Percentiles rank a stretch among this genome's conserved stretches.
phyloP scores from a whole-genome alignment of 2,329 filamentous ascomycete genomes.

The Trichoderma sp. region DNA sequence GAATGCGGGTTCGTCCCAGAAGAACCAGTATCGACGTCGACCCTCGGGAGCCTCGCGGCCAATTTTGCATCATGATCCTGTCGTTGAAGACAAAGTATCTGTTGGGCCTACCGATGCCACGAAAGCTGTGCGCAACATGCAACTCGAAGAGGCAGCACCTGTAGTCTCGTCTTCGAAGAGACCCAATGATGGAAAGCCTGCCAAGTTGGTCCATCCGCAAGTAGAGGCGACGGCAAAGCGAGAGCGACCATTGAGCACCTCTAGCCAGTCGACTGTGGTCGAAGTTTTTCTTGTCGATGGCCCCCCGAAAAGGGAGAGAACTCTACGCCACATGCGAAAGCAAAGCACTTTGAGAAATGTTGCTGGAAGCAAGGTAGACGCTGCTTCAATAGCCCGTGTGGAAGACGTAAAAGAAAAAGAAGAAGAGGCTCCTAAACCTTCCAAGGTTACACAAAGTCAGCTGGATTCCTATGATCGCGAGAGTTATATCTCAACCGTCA shows the following conservation, averaged over 20 bases:
- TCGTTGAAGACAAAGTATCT: slow-evolving; percentile 48
- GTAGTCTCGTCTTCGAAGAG: slow-evolving; percentile 36
- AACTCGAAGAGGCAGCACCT: slow-evolving; percentile 44
- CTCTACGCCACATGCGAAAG: slow-evolving; percentile 61
- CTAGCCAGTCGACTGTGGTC: slow-evolving; percentile 53
- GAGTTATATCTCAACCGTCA: slow-evolving; percentile 50
- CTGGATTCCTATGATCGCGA: slow-evolving; percentile 33
- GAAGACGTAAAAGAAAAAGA: slow-evolving; percentile 22
- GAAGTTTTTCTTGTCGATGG: slow-evolving; percentile 58
- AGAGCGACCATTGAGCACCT: slow-evolving; percentile 32
- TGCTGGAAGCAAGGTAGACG: slow-evolving; percentile 16
- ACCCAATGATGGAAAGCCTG: slow-evolving; percentile 23
- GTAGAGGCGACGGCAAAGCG: not conserved
- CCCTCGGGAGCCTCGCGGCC: slow-evolving; percentile 25
- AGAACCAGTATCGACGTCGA: slow-evolving; percentile 47
- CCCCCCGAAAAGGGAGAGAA: slow-evolving; percentile 47
- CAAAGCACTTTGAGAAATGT: slow-evolving; percentile 51
- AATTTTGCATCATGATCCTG: slow-evolving; percentile 27
- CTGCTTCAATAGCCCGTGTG: slow-evolving; percentile 20
- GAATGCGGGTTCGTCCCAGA: slow-evolving; percentile 39
- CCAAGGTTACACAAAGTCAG: slow-evolving; percentile 27
- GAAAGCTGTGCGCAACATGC: slow-evolving; percentile 47
- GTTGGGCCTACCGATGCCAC: slow-evolving; percentile 51
- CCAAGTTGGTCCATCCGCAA: slow-evolving; percentile 5
- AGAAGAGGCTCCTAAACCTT: slow-evolving; percentile 28